Evolutionary conservation across 306 rosid species (phyloP), one percentile per base, ranked within the genome.

Genomic region (Lupinus albus): DNA sequence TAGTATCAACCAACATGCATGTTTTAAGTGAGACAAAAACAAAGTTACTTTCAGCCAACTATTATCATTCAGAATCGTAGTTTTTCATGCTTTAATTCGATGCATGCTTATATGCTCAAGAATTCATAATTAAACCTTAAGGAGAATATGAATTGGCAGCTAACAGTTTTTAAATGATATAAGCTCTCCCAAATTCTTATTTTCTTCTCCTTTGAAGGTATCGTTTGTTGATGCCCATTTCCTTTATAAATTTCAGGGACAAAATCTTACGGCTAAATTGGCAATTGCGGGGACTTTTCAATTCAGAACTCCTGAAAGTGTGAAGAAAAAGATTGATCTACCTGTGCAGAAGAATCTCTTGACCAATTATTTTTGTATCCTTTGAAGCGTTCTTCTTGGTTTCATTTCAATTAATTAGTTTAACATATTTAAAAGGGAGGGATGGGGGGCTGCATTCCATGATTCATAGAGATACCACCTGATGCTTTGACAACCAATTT

Each of bases 281-380:
- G 63, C 76, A 55, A 68, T 42, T 55, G 73, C 41, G 46, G 77
- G 54, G 67, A 76, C 78, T 65, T 78, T 61, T 73, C 83, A 68
- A 69, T 45, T 73, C 42, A 82, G 84, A 78, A 76, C 80, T 71
- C 73, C 85, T 66, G 96, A 79, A 69, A 77, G 68, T 50, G 50
- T 17, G 21, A 86, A 85, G 85, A 90, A 82, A 81, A 88, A 60
- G 83, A 76, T 86, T 73, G 97, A 90, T 74, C 80, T 90, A 57
- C 99, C 94, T 0, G 84, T 93, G 78, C 96, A 90, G 86, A 93
- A 90, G 83, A 93, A 90, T 81, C 85, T 85, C 68, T 85, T 90
- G 63, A 86, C 99, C 0, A 88, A 86, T 73, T 90, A 93, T 76
- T 90, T 88, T 75, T 90, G 97, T 93, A 88, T 93, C 99, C 99